phyloP scores from a whole-genome alignment of 352 stramenopile species.

The Thalassiosira livingstoniorum region DNA sequence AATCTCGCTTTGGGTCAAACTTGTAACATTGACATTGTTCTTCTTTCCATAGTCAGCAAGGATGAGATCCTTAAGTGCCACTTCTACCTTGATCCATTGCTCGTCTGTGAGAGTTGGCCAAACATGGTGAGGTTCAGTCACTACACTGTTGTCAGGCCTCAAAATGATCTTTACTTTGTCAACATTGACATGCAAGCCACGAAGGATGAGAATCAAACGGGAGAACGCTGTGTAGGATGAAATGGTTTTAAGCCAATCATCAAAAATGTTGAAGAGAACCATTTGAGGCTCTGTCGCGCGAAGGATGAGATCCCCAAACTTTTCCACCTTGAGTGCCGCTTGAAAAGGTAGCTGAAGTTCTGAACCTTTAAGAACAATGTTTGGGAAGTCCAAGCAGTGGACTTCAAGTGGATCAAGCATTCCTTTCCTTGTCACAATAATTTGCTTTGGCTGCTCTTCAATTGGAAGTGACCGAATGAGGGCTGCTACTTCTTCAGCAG shows the following conservation, averaged over 20 bases:
- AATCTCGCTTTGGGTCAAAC: slow-evolving; percentile 99
- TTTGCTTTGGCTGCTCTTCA: slow-evolving; percentile 99
- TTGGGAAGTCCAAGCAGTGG: slow-evolving; percentile 99
- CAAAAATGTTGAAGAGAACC: slow-evolving; percentile 99
- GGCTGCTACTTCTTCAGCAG: slow-evolving; percentile 99
- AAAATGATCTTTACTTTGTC: slow-evolving; percentile 93
- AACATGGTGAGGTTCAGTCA: slow-evolving; percentile 98
- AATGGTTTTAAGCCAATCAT: slow-evolving; percentile 99
- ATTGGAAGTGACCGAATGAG: slow-evolving; percentile 98
- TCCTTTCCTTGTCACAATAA: slow-evolving; percentile 99
- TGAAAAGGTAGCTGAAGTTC: slow-evolving; percentile 99
- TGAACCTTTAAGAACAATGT: slow-evolving; percentile 99
- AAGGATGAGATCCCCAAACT: slow-evolving; percentile 99
- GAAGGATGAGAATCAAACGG: slow-evolving; percentile 98
- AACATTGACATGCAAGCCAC: slow-evolving; percentile 96
- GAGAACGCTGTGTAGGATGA: slow-evolving; percentile 99
- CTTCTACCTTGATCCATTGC: slow-evolving; percentile 99
- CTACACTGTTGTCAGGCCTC: slow-evolving; percentile 97
- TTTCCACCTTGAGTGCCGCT: slow-evolving; percentile 99
- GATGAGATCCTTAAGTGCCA: slow-evolving; percentile 99
- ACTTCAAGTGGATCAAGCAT: slow-evolving; percentile 99
- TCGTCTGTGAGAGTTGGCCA: slow-evolving; percentile 99
- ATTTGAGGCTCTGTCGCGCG: slow-evolving; percentile 99
- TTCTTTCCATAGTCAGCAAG: slow-evolving; percentile 99
- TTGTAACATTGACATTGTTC: slow-evolving; percentile 99